Evolutionary conservation across 768 basidiomycete genomes (phyloP).

Genomic region (Boletus rubropictus): DNA sequence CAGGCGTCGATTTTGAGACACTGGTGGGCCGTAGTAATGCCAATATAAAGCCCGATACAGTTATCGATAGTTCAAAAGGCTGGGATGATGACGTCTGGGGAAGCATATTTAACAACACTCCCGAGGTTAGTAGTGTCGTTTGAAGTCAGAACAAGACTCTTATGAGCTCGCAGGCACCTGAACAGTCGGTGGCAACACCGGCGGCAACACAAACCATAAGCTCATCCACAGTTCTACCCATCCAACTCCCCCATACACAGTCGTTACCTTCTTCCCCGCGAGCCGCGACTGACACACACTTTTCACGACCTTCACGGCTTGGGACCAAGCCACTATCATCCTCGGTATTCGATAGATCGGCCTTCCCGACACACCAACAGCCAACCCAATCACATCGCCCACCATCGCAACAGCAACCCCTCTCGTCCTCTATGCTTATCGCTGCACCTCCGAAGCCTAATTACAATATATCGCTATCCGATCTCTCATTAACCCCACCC

Average conservation of each 20-base stretch:
- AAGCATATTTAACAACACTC: conserved; percentile 54
- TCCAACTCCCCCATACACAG: conserved; percentile 23
- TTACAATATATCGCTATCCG: conserved; percentile 47
- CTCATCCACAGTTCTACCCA: conserved; percentile 9
- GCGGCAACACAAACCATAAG: conserved; percentile 11
- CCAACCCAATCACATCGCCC: conserved; percentile 18
- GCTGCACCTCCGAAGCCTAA: conserved; percentile 42
- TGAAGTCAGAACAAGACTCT: background rate
- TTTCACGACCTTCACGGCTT: conserved; percentile 35
- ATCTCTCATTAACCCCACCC: conserved; percentile 22
- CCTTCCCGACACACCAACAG: conserved; percentile 25
- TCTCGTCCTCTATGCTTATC: conserved; percentile 7
- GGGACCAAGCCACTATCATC: conserved; percentile 35
- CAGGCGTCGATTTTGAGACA: conserved; percentile 78
- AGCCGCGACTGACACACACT: conserved; percentile 26
- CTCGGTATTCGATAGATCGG: conserved; percentile 30
- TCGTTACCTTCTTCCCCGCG: conserved; percentile 38
- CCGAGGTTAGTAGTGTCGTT: conserved; percentile 18
- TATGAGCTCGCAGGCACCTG: conserved; percentile 14
- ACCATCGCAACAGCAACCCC: conserved; percentile 17
- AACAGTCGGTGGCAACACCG: conserved; percentile 12
- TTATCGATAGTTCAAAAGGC: conserved; percentile 34
- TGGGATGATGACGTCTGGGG: conserved; percentile 90
- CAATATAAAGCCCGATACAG: conserved; percentile 42
- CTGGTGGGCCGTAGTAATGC: conserved; percentile 61